Evolutionary conservation across 345 rosid genomes (phyloP), one percentile per base, ranked within the genome.

Genomic region (Arabidopsis suecica): DNA sequence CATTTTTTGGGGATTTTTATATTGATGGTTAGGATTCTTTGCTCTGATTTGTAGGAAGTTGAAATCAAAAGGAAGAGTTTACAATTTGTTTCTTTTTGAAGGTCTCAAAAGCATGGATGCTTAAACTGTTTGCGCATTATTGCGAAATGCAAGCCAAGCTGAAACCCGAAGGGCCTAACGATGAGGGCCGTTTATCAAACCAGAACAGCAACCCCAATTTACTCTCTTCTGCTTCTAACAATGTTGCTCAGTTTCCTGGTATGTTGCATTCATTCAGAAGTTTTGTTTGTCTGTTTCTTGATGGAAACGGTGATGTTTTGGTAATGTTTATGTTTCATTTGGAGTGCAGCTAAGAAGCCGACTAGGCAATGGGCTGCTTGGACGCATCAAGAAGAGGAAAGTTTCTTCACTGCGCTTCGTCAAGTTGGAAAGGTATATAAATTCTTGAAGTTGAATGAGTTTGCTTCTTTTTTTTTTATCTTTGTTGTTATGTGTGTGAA

Each of bases 351-450:
- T 30, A 96, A 91, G 83, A 93, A 80, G 78, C 88, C 96, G 23
- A 95, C 98, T 28, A 78, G 98, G 65, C 97, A 96, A 69, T 96
- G 99, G 99, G 98, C 98, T 82, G 98, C 99, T 72, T 96, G 99
- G 99, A 96, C 99, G 40, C 97, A 87, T 65, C 87, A 93, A 83
- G 99, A 96, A 84, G 98, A 96, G 78, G 98, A 93, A 83, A 87
- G 94, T 80, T 96, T 96, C 83, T 96, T 96, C 82, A 84, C 88
- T 77, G 99, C 99, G 18, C 84, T 96, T 80, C 94, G 98, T 69
- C 99, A 93, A 89, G 97, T 91, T 82, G 99, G 99, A 80, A 96
- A 96, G 96, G 98, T 80, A 83, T 66, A 28, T 4, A 1, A 7
- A 82, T 66, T 69, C 20, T 70, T 61, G 32, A 41, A 54, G n/a